Base-by-base conservation (phyloP, 2,329 filamentous ascomycete genomes). In the Cyphellophora attinorum region DNA sequence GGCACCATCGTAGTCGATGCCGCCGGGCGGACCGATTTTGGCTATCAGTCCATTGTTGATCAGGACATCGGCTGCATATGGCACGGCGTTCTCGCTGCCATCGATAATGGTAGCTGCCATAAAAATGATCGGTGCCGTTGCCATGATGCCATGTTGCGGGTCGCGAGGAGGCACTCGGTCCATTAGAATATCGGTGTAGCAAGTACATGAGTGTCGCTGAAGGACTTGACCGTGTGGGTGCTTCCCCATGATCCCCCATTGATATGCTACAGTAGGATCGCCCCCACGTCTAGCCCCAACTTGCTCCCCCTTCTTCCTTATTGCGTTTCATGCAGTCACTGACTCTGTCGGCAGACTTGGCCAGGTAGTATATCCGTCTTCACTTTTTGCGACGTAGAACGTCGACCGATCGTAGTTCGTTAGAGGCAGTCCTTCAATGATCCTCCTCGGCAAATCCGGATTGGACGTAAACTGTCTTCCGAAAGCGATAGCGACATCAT, bases 391-490 rank as follows among this genome's bases (percentile, higher is more conserved):
- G 11, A 35, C 41, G 35, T 47, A 47, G 29, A 47, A 47, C 11
- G 15, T 35, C 5, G 12, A 15, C 19, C 42, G 30, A 21, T 45
- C 38, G 28, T 45, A 45, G 6, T 29, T 23, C 10, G 31, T 31
- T 6, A 47, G 17, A 11, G 32, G 30, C 5, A 39, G 31, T 10
- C 59, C 60, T 11, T 60, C 55, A 34, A 57, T 56, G 34, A 70
- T 42, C 32, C 65, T 48, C 40, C 64, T 51, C 3, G 67, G 56
- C 34, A 71, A 42, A 42, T 72, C 67, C 0, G 66, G 68, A 35
- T 67, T 69, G 30, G 62, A 65, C 5, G 64, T 60, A 35, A 68
- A 72, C 28, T 61, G 60, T 2, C 67, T 54, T 0, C 67, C 67
- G 34, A 62, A 68, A 1, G 66, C 37, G 16, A 72, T 44, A 10